Evolutionary conservation across 2,329 filamentous ascomycete species (phyloP), one percentile per base, ranked within the genome.

Genomic region (Pezicula carpinea): DNA sequence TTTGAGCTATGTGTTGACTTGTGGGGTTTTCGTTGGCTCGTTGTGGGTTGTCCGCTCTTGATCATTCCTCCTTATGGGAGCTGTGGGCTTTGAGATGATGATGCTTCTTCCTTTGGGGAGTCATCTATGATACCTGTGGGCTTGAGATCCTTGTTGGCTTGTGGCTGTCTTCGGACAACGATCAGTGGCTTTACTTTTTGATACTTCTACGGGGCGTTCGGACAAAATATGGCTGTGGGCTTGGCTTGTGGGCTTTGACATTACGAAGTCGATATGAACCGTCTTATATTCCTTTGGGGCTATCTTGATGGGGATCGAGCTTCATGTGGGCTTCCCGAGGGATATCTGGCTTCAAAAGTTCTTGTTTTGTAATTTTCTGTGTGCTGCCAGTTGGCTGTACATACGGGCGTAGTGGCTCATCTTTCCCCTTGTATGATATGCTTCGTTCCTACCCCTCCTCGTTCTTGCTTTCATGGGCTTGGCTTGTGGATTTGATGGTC

Each of bases 11-110:
- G 46, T 51, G 49, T 53, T 59, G 52, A 58, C 57, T 52, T 54
- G 59, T 63, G 62, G 61, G 57, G 54, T 55, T 56, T 60, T 55
- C 56, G 60, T 26, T 26, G 23, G 23, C 23, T 26, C 59, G 62
- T 58, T 59, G 61, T 64, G 62, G 62, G 61, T 64, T 65, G 62
- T 65, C 53, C 60, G 62, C 62, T 64, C 61, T 64, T 63, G 59
- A 65, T 58, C 61, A 56, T 53, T 62, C 57, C 59, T 61, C 52
- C 45, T 50, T 38, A 54, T 47, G 52, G 57, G 59, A 62, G 60
- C 49, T 61, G 62, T 65, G 61, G 62, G 61, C 58, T 60, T 64
- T 64, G 61, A 63, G 59, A 64, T 59, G 18, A 40, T 19, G 15
- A 46, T 31, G 34, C 23, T 26, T 34, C 44, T 48, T 46, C 44